Conservation (phyloP, 257 asterid species). For the Solanum raphanifolium region DNA sequence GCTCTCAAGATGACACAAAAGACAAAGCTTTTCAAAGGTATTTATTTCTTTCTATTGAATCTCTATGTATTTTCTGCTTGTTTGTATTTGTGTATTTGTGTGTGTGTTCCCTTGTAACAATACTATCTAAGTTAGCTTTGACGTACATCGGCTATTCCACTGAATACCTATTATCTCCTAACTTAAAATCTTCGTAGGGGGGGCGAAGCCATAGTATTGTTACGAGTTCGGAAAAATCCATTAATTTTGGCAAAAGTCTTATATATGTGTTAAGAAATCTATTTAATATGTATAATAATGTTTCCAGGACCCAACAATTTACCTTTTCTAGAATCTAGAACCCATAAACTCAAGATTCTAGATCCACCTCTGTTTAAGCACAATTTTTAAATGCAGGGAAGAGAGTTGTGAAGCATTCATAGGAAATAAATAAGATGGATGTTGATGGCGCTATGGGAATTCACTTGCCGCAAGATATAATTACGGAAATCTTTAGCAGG, state of each 20-base stretch:
- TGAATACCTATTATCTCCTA: neutral
- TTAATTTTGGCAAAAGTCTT: neutral
- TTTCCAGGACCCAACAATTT: neutral
- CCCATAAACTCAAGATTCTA: neutral
- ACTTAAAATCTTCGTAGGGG: neutral
- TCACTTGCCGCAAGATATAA: neutral
- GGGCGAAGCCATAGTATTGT: neutral
- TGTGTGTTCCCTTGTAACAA: neutral
- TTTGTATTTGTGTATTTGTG: neutral
- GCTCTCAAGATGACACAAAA: neutral
- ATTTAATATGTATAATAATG: neutral
- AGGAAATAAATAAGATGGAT: neutral
- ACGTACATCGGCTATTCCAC: neutral
- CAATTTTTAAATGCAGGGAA: neutral
- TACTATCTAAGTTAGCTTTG: neutral
- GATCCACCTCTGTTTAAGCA: neutral
- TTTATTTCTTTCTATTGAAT: neutral
- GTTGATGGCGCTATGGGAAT: neutral
- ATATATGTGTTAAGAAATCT: neutral
- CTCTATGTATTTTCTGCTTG: neutral
- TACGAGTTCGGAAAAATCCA: neutral
- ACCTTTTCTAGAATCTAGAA: neutral
- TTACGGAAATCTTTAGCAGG: constrained; percentile 4
- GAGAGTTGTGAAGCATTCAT: neutral
- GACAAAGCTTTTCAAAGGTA: neutral